Percentiles rank a stretch among this genome's conserved stretches.
These are phyloP conservation scores for Protea cynaroides DNA, from an alignment of 164 flowering plant species.

Conservation along the genomic window DNA sequence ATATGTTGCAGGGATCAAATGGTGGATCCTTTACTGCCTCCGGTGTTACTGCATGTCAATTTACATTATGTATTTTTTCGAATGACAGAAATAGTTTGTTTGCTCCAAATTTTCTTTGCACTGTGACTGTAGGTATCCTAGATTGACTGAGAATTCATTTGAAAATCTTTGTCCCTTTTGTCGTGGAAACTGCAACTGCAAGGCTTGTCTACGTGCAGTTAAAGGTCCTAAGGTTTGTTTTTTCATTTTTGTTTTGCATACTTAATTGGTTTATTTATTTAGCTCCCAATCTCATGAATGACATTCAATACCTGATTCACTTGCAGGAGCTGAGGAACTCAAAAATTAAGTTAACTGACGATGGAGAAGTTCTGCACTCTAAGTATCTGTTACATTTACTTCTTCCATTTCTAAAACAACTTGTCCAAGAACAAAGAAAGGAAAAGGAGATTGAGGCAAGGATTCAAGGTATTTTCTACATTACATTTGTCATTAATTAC, in stretches of 20 bases:
- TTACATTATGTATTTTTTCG: neutral
- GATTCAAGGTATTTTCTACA: constrained; percentile 33
- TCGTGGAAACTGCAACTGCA: constrained; percentile 39
- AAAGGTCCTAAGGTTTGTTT: constrained; percentile 16
- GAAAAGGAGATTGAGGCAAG: constrained; percentile 48
- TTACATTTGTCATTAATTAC: neutral
- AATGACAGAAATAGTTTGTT: too few relatives aligned
- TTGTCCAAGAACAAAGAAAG: constrained; percentile 30
- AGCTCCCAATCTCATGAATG: neutral
- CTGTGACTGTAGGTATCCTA: constrained; percentile 16
- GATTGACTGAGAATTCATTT: constrained; percentile 6
- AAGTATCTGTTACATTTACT: constrained; percentile 29
- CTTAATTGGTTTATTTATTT: too few relatives aligned
- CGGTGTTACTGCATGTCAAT: too few relatives aligned
- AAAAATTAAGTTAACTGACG: constrained; percentile 8
- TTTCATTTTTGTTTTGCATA: neutral
- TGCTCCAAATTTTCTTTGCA: neutral
- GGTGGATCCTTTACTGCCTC: too few relatives aligned
- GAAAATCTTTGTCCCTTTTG: constrained; percentile 19
- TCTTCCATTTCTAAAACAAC: constrained; percentile 38
- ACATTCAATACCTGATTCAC: neutral
- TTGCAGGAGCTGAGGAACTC: constrained; percentile 11
- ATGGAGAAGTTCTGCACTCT: constrained; percentile 21
- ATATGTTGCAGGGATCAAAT: too few relatives aligned
- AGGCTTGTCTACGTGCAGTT: constrained; percentile 38